Evolutionary conservation across 805 yeast genomes (phyloP).

Genomic region (Wickerhamomyces bisporus): DNA sequence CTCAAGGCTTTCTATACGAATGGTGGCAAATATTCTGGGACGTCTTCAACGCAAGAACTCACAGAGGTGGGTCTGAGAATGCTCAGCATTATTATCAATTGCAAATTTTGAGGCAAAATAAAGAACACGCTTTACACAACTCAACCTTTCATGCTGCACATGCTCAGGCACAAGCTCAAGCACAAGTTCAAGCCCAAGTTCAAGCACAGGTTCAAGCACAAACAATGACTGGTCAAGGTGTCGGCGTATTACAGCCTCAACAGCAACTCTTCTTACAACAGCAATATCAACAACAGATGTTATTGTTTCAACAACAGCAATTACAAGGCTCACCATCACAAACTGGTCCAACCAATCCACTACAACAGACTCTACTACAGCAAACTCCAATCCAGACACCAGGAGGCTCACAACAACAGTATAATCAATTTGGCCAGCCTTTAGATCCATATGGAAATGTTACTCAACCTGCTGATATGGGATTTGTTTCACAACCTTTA

Average conservation of each 20-base stretch:
- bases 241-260: slow-evolving; percentile 11
- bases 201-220: slow-evolving; percentile 17
- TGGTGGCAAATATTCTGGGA: slow-evolving; percentile 99
- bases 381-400: neutral
- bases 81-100: slow-evolving; percentile 72
- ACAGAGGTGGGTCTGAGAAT: slow-evolving; percentile 52
- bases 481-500: slow-evolving; percentile 12
- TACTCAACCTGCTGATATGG: slow-evolving; percentile 2
- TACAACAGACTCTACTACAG: no score
- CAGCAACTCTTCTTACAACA: slow-evolving; percentile 27
- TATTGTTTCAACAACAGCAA: slow-evolving; percentile 6
- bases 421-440: slow-evolving; percentile 4
- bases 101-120: slow-evolving; percentile 53
- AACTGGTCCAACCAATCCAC: no score
- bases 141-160: slow-evolving; percentile 40
- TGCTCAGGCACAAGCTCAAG: slow-evolving; percentile 31
- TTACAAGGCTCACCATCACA: slow-evolving; percentile 1
- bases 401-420: neutral
- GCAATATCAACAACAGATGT: slow-evolving; percentile 18
- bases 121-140: slow-evolving; percentile 47
- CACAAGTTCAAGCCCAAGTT: slow-evolving; percentile 7
- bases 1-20: slow-evolving; percentile 81
- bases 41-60: slow-evolving; percentile 75
- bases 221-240: neutral
- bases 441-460: slow-evolving; percentile 4